These are phyloP conservation scores for Babesia divergens DNA, from an alignment of 169 alveolate species.

Conservation along the genomic window DNA sequence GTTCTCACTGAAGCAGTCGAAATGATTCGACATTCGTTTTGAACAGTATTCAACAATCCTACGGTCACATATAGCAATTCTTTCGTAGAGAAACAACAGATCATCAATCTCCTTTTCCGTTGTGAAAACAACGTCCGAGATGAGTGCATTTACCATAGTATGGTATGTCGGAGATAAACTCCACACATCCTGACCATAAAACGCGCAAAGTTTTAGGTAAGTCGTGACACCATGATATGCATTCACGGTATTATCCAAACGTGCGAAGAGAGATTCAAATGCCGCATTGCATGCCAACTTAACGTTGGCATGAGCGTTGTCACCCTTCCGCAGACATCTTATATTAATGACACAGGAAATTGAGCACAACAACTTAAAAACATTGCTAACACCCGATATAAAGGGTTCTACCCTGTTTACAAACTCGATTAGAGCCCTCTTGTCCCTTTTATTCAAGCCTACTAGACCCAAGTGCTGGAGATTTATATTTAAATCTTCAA, in stretches of 20 bases:
- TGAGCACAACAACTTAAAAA: conserved; percentile 4
- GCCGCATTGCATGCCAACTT: conserved; percentile 14
- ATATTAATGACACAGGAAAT: not conserved
- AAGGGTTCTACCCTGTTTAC: conserved; percentile 1
- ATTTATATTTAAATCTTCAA: not conserved
- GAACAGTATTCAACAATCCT: conserved; percentile 22
- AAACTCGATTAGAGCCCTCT: not conserved
- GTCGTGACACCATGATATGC: conserved; percentile 12
- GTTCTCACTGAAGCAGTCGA: conserved; percentile 35
- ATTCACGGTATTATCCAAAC: conserved; percentile 14
- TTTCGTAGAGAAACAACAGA: conserved; percentile 19
- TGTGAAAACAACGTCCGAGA: conserved; percentile 18
- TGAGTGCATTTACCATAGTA: not conserved
- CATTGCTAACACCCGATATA: not conserved
- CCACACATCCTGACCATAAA: conserved; percentile 33
- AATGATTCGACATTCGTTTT: conserved; percentile 11
- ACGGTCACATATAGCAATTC: conserved; percentile 48
- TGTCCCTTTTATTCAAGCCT: not conserved
- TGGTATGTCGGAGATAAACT: conserved; percentile 35
- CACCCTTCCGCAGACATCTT: not conserved
- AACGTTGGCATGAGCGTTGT: not conserved
- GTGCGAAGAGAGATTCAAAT: conserved; percentile 26
- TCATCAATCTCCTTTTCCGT: conserved; percentile 30
- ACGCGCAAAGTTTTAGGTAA: conserved; percentile 51
- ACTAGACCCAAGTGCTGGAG: conserved; percentile 7